A percentile compares a stretch with the other conserved stretches of the same genome.
Evolutionary conservation across 305 asterid species (phyloP).

Genomic region (Fraxinus albicans): DNA sequence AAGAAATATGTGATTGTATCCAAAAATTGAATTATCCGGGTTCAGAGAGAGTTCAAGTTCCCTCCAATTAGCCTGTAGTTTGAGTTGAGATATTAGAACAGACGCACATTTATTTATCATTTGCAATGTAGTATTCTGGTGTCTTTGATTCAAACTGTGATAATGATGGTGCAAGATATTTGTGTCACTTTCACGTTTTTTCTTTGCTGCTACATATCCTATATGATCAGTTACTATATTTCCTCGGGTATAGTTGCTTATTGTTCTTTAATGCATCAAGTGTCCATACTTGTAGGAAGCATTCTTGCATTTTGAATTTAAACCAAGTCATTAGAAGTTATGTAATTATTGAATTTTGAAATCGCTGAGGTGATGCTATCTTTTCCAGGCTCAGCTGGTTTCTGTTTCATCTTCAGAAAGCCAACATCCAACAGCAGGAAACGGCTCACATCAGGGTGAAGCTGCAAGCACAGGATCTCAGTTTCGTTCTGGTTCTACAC

Average conservation of each 20-base stretch:
- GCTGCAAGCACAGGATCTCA: slow-evolving; percentile 55
- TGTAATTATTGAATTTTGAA: slow-evolving; percentile 17
- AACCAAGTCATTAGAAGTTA: slow-evolving; percentile 8
- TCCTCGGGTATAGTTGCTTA: background rate
- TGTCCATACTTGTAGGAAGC: slow-evolving; percentile 3
- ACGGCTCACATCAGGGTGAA: slow-evolving; percentile 53
- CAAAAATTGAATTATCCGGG: background rate
- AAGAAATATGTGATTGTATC: background rate
- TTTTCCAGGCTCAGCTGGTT: slow-evolving; percentile 74
- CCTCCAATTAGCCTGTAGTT: slow-evolving; percentile 11
- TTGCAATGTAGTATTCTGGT: background rate
- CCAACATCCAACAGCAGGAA: slow-evolving; percentile 64
- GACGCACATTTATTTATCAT: background rate
- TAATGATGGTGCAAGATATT: background rate
- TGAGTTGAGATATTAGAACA: slow-evolving; percentile 1
- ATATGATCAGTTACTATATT: background rate
- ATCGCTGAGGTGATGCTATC: slow-evolving; percentile 24
- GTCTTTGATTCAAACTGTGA: background rate
- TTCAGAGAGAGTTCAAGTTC: slow-evolving; percentile 13
- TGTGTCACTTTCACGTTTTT: background rate
- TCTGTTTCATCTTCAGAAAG: slow-evolving; percentile 73
- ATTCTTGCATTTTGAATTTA: slow-evolving; percentile 14
- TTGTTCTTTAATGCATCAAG: slow-evolving; percentile 2
- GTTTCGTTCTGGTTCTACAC: slow-evolving; percentile 57
- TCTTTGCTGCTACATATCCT: slow-evolving; percentile 1